phyloP scores from a whole-genome alignment of 75 land plant species.

The Pseudotsuga menziesii region DNA sequence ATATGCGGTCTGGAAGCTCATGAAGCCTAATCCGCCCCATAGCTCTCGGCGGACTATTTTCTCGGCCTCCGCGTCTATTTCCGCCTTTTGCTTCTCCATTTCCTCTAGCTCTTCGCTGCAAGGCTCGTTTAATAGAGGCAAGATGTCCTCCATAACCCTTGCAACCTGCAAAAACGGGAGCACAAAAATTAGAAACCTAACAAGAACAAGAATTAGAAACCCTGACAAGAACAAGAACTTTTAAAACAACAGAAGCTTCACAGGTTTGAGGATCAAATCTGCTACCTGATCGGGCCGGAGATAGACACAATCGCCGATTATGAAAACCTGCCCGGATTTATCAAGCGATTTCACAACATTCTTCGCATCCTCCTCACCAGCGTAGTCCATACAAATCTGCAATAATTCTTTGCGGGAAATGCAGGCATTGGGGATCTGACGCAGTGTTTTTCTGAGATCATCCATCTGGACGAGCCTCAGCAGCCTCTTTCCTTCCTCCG shows the following conservation, averaged over 20 bases:
- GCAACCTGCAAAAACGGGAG: slow-evolving; percentile 36
- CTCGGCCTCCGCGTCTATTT: slow-evolving; percentile 59
- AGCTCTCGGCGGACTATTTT: slow-evolving; percentile 42
- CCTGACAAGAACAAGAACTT: too few relatives aligned
- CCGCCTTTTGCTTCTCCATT: slow-evolving; percentile 50
- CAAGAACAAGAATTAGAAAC: too few relatives aligned
- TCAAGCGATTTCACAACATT: slow-evolving; percentile 43
- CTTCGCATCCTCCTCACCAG: neutral
- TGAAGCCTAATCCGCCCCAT: slow-evolving; percentile 51
- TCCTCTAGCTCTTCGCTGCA: slow-evolving; percentile 37
- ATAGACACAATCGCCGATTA: slow-evolving; percentile 52
- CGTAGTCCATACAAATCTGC: slow-evolving; percentile 21
- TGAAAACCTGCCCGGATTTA: slow-evolving; percentile 60
- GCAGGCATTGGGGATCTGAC: slow-evolving; percentile 15
- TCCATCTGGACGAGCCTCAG: slow-evolving; percentile 32
- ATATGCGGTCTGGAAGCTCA: slow-evolving; percentile 37
- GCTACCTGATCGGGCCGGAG: slow-evolving; percentile 70
- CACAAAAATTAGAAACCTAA: neutral
- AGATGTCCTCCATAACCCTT: slow-evolving; percentile 43
- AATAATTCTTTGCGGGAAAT: slow-evolving; percentile 47
- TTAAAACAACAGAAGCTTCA: neutral
- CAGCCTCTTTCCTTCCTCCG: too few relatives aligned
- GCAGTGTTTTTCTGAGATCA: slow-evolving; percentile 34
- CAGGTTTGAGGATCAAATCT: neutral
- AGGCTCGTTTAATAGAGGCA: slow-evolving; percentile 42